Evolutionary conservation across 2,329 filamentous ascomycete genomes (phyloP).

Genomic region (Penicillium sp.): DNA sequence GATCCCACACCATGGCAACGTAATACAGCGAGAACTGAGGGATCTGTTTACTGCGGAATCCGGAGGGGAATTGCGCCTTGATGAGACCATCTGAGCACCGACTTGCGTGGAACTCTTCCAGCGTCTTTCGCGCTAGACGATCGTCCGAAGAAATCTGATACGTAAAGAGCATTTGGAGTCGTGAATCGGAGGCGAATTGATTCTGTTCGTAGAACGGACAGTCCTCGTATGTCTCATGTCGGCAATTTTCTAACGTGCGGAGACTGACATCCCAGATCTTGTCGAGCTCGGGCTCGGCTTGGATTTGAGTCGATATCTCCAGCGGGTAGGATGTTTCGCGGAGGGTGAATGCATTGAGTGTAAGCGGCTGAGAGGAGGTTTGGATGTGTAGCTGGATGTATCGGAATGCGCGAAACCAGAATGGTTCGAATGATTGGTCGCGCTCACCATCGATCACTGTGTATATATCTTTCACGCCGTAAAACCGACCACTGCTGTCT

Average conservation of each 20-base stretch:
- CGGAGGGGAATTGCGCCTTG: constrained; percentile 24
- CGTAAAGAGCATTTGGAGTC: constrained; percentile 28
- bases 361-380: constrained; percentile 1
- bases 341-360: constrained; percentile 4
- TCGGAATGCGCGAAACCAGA: constrained; percentile 18
- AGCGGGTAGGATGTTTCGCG: constrained; percentile 17
- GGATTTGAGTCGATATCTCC: constrained; percentile 9
- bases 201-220: constrained; percentile 35
- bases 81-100: constrained; percentile 23
- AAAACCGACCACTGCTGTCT: constrained; percentile 7
- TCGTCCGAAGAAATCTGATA: constrained; percentile 29
- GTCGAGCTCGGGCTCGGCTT: constrained; percentile 10
- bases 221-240: constrained; percentile 32
- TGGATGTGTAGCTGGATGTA: constrained; percentile 13
- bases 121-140: constrained; percentile 24
- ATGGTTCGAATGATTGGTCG: constrained; percentile 13
- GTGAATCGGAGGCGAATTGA: constrained; percentile 28
- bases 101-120: constrained; percentile 28
- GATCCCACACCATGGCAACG: constrained; percentile 28
- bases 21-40: constrained; percentile 32
- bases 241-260: constrained; percentile 28
- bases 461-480: constrained; percentile 11
- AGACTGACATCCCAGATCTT: constrained; percentile 29
- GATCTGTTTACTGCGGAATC: constrained; percentile 23
- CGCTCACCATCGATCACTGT: constrained; percentile 4